Evolutionary conservation across 1,284 basidiomycete genomes (phyloP).

Genomic region (Phellinidium pouzarii): DNA sequence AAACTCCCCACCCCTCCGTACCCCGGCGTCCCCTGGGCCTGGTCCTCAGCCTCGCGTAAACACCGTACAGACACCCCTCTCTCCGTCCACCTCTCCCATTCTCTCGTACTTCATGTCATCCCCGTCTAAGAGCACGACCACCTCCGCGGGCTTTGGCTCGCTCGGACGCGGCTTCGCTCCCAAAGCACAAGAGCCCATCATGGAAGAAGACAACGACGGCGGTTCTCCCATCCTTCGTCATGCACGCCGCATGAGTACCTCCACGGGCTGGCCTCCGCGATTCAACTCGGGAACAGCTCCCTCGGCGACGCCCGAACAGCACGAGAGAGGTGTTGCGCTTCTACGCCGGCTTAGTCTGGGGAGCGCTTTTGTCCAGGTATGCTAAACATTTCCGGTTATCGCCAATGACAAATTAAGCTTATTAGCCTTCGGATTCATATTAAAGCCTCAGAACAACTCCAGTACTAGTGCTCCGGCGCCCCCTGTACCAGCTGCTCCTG

Average conservation of each 20-base stretch:
- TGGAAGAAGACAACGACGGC: slow-evolving; percentile 31
- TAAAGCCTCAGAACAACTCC: slow-evolving; percentile 12
- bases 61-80: slow-evolving; percentile 50
- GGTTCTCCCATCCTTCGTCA: slow-evolving; percentile 25
- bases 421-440: not conserved
- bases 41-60: slow-evolving; percentile 37
- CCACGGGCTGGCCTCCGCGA: slow-evolving; percentile 41
- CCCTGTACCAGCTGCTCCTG: not conserved
- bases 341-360: slow-evolving; percentile 67
- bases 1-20: slow-evolving; percentile 40
- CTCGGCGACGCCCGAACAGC: slow-evolving; percentile 20
- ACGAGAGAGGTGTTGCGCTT: slow-evolving; percentile 59
- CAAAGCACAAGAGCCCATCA: slow-evolving; percentile 4
- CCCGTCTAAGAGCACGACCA: slow-evolving; percentile 40
- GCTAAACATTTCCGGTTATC: slow-evolving; percentile 26
- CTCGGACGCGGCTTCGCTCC: slow-evolving; percentile 10
- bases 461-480: slow-evolving; percentile 5
- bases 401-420: slow-evolving; percentile 8
- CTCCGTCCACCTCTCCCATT: slow-evolving; percentile 57
- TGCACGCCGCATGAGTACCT: slow-evolving; percentile 33
- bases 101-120: slow-evolving; percentile 63
- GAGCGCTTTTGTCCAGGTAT: slow-evolving; percentile 48
- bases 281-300: slow-evolving; percentile 29
- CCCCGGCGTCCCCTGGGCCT: slow-evolving; percentile 36
- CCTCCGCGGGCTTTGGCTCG: slow-evolving; percentile 24